Percentiles rank a stretch among this genome's conserved stretches.
phyloP scores from a whole-genome alignment of 371 early-diverging fungal species.

The Mortierella sp. region DNA sequence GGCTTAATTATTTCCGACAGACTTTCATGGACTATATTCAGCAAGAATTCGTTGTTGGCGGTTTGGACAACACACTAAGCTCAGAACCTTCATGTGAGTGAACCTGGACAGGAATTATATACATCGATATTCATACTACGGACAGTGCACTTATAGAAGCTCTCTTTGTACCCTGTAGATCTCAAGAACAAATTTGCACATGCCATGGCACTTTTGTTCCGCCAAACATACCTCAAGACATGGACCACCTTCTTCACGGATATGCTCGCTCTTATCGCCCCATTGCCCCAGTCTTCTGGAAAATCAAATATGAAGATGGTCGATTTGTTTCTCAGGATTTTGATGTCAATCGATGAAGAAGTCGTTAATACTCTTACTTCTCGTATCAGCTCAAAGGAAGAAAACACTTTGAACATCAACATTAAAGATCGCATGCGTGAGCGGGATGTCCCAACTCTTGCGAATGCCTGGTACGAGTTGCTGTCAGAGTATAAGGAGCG shows the following conservation, averaged over 20 bases:
- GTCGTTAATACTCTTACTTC: slow-evolving; percentile 84
- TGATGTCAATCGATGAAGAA: slow-evolving; percentile 91
- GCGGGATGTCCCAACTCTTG: slow-evolving; percentile 80
- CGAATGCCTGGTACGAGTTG: slow-evolving; percentile 84
- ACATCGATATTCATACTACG: neutral
- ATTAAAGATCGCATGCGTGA: slow-evolving; percentile 96
- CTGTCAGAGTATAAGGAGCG: slow-evolving; percentile 66
- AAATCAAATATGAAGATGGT: slow-evolving; percentile 70
- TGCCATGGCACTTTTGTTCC: slow-evolving; percentile 86
- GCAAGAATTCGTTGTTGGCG: slow-evolving; percentile 69
- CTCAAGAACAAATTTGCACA: slow-evolving; percentile 91
- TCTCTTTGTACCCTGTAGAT: slow-evolving; percentile 58
- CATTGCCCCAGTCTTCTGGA: slow-evolving; percentile 40
- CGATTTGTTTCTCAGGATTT: slow-evolving; percentile 86
- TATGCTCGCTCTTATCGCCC: slow-evolving; percentile 75
- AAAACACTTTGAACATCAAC: slow-evolving; percentile 79
- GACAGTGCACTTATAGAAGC: neutral
- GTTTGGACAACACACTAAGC: slow-evolving; percentile 50
- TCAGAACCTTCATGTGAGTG: slow-evolving; percentile 68
- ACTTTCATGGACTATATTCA: slow-evolving; percentile 80
- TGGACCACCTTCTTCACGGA: slow-evolving; percentile 95
- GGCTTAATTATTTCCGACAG: slow-evolving; percentile 72
- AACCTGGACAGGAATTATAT: neutral
- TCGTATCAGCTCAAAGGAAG: slow-evolving; percentile 71
- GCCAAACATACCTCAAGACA: slow-evolving; percentile 81